Evolutionary conservation across 2,329 filamentous ascomycete genomes (phyloP).

Genomic region (Zarea fungicola): DNA sequence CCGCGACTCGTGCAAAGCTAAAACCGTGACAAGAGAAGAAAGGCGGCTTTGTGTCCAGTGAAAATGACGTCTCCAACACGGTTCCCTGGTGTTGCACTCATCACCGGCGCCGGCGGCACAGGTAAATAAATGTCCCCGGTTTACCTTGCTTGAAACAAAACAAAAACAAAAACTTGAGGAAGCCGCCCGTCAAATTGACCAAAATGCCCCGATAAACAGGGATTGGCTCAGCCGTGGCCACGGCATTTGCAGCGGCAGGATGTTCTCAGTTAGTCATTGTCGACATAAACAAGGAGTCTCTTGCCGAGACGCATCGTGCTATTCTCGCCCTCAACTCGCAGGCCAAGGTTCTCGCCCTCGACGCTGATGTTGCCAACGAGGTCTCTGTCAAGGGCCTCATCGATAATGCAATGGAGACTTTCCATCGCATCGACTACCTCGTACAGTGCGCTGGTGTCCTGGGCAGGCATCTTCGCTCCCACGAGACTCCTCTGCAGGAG

Average conservation of each 20-base stretch:
- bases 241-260: constrained; percentile 44
- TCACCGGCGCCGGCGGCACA: constrained; percentile 44
- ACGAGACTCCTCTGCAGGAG: constrained; percentile 38
- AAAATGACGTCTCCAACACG: not conserved
- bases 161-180: too few species aligned
- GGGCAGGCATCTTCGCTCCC: constrained; percentile 34
- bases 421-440: constrained; percentile 49
- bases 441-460: constrained; percentile 52
- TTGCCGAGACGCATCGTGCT: constrained; percentile 31
- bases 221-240: constrained; percentile 50
- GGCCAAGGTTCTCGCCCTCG: constrained; percentile 24
- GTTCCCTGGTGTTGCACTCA: constrained; percentile 40
- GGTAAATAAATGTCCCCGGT: constrained; percentile 28
- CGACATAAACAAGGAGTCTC: constrained; percentile 40
- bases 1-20: not conserved
- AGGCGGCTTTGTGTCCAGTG: not conserved
- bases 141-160: too few species aligned
- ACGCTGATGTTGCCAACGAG: constrained; percentile 45
- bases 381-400: constrained; percentile 36
- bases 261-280: constrained; percentile 49
- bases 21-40: not conserved
- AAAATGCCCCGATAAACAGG: constrained; percentile 29
- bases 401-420: constrained; percentile 26
- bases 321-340: constrained; percentile 19
- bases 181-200: not conserved